Evolutionary conservation across 495 filamentous ascomycete genomes (phyloP), one percentile per base, ranked within the genome.

Genomic region (Saxophila tyrrhenica): DNA sequence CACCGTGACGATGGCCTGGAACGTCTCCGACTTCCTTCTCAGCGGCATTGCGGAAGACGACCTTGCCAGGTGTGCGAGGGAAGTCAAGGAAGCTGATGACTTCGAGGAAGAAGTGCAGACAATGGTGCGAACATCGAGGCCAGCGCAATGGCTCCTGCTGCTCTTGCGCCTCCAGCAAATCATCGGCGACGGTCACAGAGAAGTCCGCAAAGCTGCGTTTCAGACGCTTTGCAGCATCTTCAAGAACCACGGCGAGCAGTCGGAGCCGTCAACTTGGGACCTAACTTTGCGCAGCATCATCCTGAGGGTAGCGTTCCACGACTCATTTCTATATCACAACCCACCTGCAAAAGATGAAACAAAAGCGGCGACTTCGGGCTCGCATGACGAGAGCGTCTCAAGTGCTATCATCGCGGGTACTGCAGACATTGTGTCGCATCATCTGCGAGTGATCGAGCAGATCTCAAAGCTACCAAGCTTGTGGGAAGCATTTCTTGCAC

Each of bases 1-100:
- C 78, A 90, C 88, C 1, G 84, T 92, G 11, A 94, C 91, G 0
- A 94, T 94, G 63, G 95, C 94, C 69, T 95, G 89, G 85, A 89
- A 88, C 57, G 78, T 94, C 13, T 95, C 92, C 1, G 90, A 95
- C 65, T 94, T 87, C 57, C 75, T 97, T 29, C 75, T 74, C 47
- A 67, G 64, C 39, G 69, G 72, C 23, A 78, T 71, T 42, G 70
- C 71, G 17, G 55, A 59, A 19, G 50, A 59, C 15, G 77, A 73
- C 0, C 64, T 82, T 38, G 72, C 79, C 46, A 65, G 57, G 11
- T 56, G 71, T 46, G 64, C 73, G 20, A 65, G 67, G 47, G 54
- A 67, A 39, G 64, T 69, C 1, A 64, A 73, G n/a, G 70, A 67
- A 32, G 73, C 75, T 53, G 64, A 69, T 3, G 60, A 68, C 32